phyloP scores from a whole-genome alignment of 768 basidiomycete species.

The Hysterangium stoloniferum region DNA sequence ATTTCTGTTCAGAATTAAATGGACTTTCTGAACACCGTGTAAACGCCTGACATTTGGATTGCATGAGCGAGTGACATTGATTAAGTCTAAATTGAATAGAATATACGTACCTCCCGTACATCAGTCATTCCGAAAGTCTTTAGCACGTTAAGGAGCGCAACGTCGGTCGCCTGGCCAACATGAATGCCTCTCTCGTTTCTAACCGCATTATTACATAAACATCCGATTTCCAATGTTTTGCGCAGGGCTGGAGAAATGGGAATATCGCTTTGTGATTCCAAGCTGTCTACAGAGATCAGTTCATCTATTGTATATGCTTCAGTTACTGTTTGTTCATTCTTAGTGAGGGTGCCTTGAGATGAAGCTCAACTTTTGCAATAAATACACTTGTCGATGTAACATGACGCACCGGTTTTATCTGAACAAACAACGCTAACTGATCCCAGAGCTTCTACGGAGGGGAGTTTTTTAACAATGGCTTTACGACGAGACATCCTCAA shows the following conservation, averaged over 20 bases:
- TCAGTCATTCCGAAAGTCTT: conserved; percentile 60
- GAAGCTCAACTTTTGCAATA: neutral
- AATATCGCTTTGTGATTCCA: conserved; percentile 7
- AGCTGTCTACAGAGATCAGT: conserved; percentile 50
- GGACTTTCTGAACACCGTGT: conserved; percentile 70
- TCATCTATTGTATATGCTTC: conserved; percentile 88
- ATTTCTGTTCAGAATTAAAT: conserved; percentile 92
- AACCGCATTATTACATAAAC: conserved; percentile 85
- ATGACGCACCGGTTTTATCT: conserved; percentile 78
- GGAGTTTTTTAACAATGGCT: conserved; percentile 95
- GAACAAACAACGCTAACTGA: conserved; percentile 97
- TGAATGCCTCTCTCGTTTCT: conserved; percentile 63
- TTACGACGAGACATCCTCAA: conserved; percentile 90
- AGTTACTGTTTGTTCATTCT: conserved; percentile 92
- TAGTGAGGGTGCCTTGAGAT: conserved; percentile 72
- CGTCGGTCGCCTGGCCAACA: conserved; percentile 89
- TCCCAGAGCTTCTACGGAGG: conserved; percentile 89
- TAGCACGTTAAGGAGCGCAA: conserved; percentile 80
- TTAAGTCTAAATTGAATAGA: neutral
- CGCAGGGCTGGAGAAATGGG: conserved; percentile 56
- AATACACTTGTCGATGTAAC: neutral
- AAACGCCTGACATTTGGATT: conserved; percentile 42
- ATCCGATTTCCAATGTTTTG: conserved; percentile 75
- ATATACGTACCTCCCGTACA: conserved; percentile 54
- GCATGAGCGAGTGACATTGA: neutral